phyloP scores from a whole-genome alignment of 768 basidiomycete species.

The Boletus coccyginus region DNA sequence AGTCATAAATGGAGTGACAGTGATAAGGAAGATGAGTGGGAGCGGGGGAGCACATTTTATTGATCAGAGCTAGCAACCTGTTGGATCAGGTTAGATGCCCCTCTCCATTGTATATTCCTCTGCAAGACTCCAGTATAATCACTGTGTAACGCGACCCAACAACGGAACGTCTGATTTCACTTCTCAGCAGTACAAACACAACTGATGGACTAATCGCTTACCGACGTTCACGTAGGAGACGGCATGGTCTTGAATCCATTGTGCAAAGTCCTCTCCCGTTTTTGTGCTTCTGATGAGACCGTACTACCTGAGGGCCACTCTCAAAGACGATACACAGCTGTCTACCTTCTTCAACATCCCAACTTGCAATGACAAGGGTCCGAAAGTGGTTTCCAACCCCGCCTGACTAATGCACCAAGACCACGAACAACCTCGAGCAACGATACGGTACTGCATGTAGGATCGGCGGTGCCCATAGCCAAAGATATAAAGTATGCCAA shows the following conservation, averaged over 20 bases:
- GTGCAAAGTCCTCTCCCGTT: slow-evolving; percentile 79
- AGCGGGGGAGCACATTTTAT: too few relatives aligned
- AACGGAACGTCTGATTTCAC: too few relatives aligned
- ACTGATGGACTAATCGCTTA: slow-evolving; percentile 17
- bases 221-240: slow-evolving; percentile 85
- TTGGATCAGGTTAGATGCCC: too few relatives aligned
- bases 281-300: slow-evolving; percentile 87
- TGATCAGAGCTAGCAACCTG: too few relatives aligned
- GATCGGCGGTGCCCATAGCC: slow-evolving; percentile 53
- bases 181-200: not conserved
- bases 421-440: slow-evolving; percentile 55
- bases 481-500: slow-evolving; percentile 22
- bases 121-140: too few relatives aligned
- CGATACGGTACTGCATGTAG: slow-evolving; percentile 53
- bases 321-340: not conserved
- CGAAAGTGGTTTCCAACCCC: slow-evolving; percentile 51
- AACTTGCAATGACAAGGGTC: slow-evolving; percentile 70
- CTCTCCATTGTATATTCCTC: too few relatives aligned
- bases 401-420: slow-evolving; percentile 44
- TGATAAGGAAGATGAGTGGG: too few relatives aligned
- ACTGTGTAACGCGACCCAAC: too few relatives aligned
- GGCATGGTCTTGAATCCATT: slow-evolving; percentile 38
- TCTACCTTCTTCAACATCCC: slow-evolving; percentile 71
- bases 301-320: slow-evolving; percentile 33
- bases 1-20: too few relatives aligned